These are phyloP conservation scores for Graphilbum ipis-grandicollis DNA, from an alignment of 2,329 filamentous ascomycete species.

Conservation along the genomic window DNA sequence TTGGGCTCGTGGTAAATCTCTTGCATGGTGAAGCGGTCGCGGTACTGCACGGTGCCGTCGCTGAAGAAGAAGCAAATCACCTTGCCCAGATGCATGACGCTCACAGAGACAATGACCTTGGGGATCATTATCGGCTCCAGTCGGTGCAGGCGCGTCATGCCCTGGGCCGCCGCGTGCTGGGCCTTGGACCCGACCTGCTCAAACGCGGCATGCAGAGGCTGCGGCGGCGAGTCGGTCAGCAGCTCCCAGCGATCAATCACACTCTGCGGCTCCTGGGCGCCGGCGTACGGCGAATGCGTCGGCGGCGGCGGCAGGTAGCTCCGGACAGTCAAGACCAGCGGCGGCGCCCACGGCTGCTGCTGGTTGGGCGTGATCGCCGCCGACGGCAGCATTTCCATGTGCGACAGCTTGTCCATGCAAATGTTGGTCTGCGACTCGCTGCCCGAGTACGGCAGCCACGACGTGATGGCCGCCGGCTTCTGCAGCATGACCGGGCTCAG, in stretches of 20 bases:
- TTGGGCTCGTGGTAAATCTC: constrained; percentile 48
- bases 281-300: constrained; percentile 35
- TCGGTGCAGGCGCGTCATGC: constrained; percentile 34
- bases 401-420: constrained; percentile 48
- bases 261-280: constrained; percentile 50
- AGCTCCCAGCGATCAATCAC: constrained; percentile 75
- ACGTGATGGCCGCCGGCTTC: constrained; percentile 37
- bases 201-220: constrained; percentile 56
- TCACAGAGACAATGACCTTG: constrained; percentile 53
- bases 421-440: constrained; percentile 25
- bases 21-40: constrained; percentile 57
- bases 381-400: constrained; percentile 56
- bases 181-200: constrained; percentile 46
- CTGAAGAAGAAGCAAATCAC: constrained; percentile 57
- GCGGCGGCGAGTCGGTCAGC: constrained; percentile 40
- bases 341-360: constrained; percentile 32
- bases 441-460: constrained; percentile 31
- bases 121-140: constrained; percentile 50
- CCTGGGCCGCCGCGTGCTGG: constrained; percentile 6
- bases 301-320: constrained; percentile 32
- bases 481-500: constrained; percentile 36
- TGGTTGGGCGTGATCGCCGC: constrained; percentile 42
- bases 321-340: constrained; percentile 57
- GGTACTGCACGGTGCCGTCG: constrained; percentile 67
- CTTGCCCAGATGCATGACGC: constrained; percentile 52